A percentile compares a stretch with the other conserved stretches of the same genome.
phyloP scores from a whole-genome alignment of 2,329 filamentous ascomycete genomes.

The Penicillium sp. region DNA sequence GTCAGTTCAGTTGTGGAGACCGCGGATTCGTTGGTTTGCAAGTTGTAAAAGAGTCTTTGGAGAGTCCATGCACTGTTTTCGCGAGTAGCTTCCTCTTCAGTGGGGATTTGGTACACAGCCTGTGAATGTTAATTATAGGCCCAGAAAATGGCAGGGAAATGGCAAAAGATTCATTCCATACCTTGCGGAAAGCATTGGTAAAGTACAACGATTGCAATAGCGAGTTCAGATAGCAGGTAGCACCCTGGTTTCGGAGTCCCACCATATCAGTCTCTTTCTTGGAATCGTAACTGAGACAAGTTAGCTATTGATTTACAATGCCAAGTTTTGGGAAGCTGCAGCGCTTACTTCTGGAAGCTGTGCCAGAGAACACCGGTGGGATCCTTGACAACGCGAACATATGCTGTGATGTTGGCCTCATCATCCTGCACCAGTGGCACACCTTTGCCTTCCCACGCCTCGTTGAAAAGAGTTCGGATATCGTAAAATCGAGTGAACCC shows the following conservation, averaged over 20 bases:
- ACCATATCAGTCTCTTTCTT: conserved; percentile 98
- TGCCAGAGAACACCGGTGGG: conserved; percentile 52
- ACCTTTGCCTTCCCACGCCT: conserved; percentile 68
- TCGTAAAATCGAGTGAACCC: conserved; percentile 97
- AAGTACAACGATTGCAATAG: conserved; percentile 82
- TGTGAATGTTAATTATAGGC: conserved; percentile 34
- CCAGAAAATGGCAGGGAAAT: not conserved
- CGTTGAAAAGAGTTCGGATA: conserved; percentile 77
- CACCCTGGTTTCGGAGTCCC: conserved; percentile 93
- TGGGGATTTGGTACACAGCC: conserved; percentile 97
- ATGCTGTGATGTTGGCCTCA: conserved; percentile 48
- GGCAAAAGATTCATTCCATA: conserved; percentile 35
- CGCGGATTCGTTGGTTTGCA: conserved; percentile 81
- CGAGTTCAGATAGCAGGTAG: conserved; percentile 85
- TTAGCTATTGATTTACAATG: conserved; percentile 26
- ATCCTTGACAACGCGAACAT: conserved; percentile 51
- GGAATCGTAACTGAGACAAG: conserved; percentile 77
- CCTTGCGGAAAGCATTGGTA: conserved; percentile 91
- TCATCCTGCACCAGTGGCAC: conserved; percentile 56
- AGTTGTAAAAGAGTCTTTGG: conserved; percentile 89
- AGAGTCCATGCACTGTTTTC: conserved; percentile 90
- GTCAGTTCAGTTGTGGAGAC: conserved; percentile 93
- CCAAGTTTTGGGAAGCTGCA: not conserved
- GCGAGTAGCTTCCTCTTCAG: conserved; percentile 75
- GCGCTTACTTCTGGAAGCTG: conserved; percentile 44